These are phyloP conservation scores for Alternaria sp. DNA, from an alignment of 2,329 filamentous ascomycete species.

Conservation along the genomic window DNA sequence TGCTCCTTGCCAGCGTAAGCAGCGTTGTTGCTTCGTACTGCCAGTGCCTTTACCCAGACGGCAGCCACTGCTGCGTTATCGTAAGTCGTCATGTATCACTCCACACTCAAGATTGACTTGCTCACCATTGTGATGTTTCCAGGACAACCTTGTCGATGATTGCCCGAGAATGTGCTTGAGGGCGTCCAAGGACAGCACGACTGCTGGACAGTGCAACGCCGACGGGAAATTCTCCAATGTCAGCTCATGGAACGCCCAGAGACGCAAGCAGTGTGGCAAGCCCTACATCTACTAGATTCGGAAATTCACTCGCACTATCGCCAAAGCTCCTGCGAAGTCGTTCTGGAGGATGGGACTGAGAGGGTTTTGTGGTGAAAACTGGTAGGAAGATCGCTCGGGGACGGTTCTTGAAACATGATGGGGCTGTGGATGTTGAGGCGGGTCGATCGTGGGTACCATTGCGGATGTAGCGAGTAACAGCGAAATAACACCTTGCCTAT, in stretches of 20 bases:
- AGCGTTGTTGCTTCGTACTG: constrained; percentile 8
- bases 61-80: constrained; percentile 6
- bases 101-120: not conserved
- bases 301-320: not conserved
- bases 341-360: constrained; percentile 19
- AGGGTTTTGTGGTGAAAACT: constrained; percentile 13
- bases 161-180: not conserved
- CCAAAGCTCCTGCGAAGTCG: not conserved
- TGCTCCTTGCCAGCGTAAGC: constrained; percentile 1
- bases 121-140: not conserved
- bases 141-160: not conserved
- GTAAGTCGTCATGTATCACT: constrained; percentile 5
- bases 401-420: constrained; percentile 22
- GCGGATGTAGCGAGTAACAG: not conserved
- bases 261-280: not conserved
- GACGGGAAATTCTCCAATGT: not conserved
- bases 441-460: not conserved
- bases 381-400: constrained; percentile 10
- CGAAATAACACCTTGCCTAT: not conserved
- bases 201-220: constrained; percentile 1
- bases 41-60: constrained; percentile 4
- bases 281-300: not conserved
- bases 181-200: not conserved
- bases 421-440: constrained; percentile 16
- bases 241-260: not conserved